phyloP scores from a whole-genome alignment of 2,329 filamentous ascomycete species.

The Blastomyces silverae region DNA sequence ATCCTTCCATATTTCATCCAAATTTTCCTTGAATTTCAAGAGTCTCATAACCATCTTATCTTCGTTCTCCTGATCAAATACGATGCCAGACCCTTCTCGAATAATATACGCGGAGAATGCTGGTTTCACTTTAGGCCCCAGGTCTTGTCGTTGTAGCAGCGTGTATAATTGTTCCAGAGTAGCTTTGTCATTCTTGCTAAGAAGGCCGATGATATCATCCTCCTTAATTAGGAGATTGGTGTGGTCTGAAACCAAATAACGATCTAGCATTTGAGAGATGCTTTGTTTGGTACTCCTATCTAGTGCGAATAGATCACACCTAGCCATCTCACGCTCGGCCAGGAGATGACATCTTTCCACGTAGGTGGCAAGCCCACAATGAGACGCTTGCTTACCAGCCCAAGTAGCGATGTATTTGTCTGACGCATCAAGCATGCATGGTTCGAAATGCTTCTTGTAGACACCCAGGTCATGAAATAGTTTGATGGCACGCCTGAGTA shows the following conservation, averaged over 20 bases:
- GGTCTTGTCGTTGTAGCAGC: conserved; percentile 63
- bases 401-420: conserved; percentile 62
- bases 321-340: conserved; percentile 62
- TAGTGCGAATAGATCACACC: conserved; percentile 74
- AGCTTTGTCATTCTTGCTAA: conserved; percentile 61
- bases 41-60: conserved; percentile 82
- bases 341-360: conserved; percentile 62
- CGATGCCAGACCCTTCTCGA: conserved; percentile 65
- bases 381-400: conserved; percentile 58
- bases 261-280: conserved; percentile 66
- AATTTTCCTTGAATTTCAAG: conserved; percentile 68
- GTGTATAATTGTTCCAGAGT: conserved; percentile 71
- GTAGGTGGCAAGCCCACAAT: conserved; percentile 63
- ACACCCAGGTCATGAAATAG: conserved; percentile 81
- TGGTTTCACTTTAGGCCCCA: conserved; percentile 61
- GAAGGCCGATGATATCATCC: conserved; percentile 62
- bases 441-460: conserved; percentile 75
- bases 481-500: conserved; percentile 68
- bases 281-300: conserved; percentile 75
- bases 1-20: conserved; percentile 69
- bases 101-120: conserved; percentile 77
- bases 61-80: conserved; percentile 69
- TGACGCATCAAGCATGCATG: conserved; percentile 62
- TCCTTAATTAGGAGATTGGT: conserved; percentile 59
- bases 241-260: conserved; percentile 62